Base-by-base conservation (phyloP, 1,139 yeast species). In the Candida frijolesensis region DNA sequence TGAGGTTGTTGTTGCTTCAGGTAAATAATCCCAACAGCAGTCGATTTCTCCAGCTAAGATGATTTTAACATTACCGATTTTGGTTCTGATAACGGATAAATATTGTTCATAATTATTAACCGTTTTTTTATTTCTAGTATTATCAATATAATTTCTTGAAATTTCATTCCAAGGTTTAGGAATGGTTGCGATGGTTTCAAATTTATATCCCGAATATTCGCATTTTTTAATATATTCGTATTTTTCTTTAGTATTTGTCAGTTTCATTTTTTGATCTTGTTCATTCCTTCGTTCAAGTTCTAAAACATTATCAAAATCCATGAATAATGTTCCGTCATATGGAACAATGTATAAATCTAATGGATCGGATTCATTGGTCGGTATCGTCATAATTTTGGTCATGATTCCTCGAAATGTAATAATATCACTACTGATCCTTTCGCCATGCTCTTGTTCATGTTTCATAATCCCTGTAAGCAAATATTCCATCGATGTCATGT, bases 11-110 rank as follows among this genome's bases (percentile, higher is more conserved):
- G 63, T 61, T 11, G 70, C 68, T 2, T 71, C 80, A 11, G 94
- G 92, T 54, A 84, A 76, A 60, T 84, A 89, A 68, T 91, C 97
- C 79, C 85, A 86, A 10, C 87, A 85, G 64, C 97, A 87, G 67
- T 92, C 98, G 15, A 92, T 89, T 67, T 94, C 98, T 1, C 97
- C 97, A 1, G 94, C 97, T 44, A 92, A 69, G 2, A 89, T 65
- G 43, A 91, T 69, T 58, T 80, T 82, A 27, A 83, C 79, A 48
- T 79, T 78, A 3, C 97, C 97, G 11, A 91, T 83, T 1, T 97
- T 96, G 0, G 97, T 87, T 55, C 82, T 79, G 7, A 91, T 94
- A 25, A 91, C 87, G 1, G 89, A 79, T 41, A 88, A 77, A 62
- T 83, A 91, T 67, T 89, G 96, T 59, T 85, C 92, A 57, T 83